A percentile compares a stretch with the other conserved stretches of the same genome.
These are phyloP conservation scores for Ophiostoma tasmaniense DNA, from an alignment of 2,329 filamentous ascomycete species.

Conservation along the genomic window DNA sequence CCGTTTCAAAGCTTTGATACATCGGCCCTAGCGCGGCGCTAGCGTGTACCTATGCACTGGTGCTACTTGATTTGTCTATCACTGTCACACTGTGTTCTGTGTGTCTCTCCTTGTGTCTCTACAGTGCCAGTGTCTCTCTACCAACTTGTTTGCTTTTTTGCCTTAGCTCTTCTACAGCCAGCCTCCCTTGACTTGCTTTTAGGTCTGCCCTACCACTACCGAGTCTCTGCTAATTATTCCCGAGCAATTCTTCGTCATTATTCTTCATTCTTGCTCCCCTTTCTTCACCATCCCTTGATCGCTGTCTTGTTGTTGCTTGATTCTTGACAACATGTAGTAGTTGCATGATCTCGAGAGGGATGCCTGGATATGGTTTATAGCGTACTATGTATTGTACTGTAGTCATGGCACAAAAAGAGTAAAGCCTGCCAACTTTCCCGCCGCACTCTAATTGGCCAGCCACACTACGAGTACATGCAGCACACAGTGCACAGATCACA, in stretches of 20 bases:
- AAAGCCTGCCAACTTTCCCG: too few species aligned
- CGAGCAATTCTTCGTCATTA: not conserved
- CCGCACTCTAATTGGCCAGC: not conserved
- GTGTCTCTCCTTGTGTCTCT: not conserved
- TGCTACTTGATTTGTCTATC: not conserved
- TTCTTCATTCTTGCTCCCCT: not conserved
- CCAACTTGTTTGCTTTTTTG: not conserved
- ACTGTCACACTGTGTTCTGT: not conserved
- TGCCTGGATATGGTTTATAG: too few species aligned
- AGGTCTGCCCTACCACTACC: not conserved
- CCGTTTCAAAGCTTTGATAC: conserved; percentile 6
- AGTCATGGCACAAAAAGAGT: too few species aligned
- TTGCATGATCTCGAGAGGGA: not conserved
- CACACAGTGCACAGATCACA: not conserved
- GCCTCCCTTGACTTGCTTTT: not conserved
- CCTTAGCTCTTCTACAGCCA: not conserved
- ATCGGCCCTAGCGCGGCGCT: conserved; percentile 4
- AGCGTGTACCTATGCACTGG: not conserved
- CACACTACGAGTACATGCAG: not conserved
- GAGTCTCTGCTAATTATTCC: not conserved
- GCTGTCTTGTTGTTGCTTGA: not conserved
- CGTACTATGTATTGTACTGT: too few species aligned
- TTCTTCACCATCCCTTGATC: conserved; percentile 3
- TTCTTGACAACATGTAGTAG: too few species aligned
- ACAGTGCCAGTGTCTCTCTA: not conserved